Evolutionary conservation across 495 filamentous ascomycete species (phyloP), one percentile per base, ranked within the genome.

Genomic region (Penicillium bovifimosum): DNA sequence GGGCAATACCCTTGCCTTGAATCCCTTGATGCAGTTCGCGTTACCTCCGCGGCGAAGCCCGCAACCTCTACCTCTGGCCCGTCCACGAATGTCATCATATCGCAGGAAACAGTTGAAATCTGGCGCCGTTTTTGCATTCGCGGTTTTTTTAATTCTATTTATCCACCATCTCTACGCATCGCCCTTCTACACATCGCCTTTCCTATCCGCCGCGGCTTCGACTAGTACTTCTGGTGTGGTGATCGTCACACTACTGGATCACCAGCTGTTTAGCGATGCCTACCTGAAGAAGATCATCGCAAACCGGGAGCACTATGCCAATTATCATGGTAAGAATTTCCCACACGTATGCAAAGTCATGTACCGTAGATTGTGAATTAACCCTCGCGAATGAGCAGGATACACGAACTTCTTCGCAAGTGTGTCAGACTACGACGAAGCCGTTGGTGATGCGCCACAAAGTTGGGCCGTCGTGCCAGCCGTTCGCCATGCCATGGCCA

Each of bases 1-100:
- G n/a, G n/a, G n/a, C n/a, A n/a, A n/a, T n/a, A n/a, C n/a, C n/a
- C n/a, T n/a, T n/a, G n/a, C n/a, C n/a, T n/a, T n/a, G n/a, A n/a
- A n/a, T n/a, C n/a, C n/a, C 54, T 5, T 43, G 7, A 96, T 97
- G 92, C 92, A 97, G 63, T 91, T 91, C 76, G 92, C 92, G 48
- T 73, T 92, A 54, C 91, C 91, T 50, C 84, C 90, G 52, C 85
- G 90, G 62, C 93, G 88, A 70, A 82, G 82, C 59, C 88, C 85
- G 50, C 79, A 84, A 58, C 80, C 86, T 47, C 83, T 85, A 47
- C 77, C 77, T 6, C 78, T 80, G 55, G 65, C 80, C 32, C 80
- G 84, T 58, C 74, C 82, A 16, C 76, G 81, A 50, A 71, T 86
- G 49, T 81, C 81, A 18, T 61, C 72, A 18, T 73, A 89, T 56